Percentiles rank a stretch among this genome's conserved stretches.
These are phyloP conservation scores for Selenicereus undatus DNA, from an alignment of 148 eudicot species.

Conservation along the genomic window DNA sequence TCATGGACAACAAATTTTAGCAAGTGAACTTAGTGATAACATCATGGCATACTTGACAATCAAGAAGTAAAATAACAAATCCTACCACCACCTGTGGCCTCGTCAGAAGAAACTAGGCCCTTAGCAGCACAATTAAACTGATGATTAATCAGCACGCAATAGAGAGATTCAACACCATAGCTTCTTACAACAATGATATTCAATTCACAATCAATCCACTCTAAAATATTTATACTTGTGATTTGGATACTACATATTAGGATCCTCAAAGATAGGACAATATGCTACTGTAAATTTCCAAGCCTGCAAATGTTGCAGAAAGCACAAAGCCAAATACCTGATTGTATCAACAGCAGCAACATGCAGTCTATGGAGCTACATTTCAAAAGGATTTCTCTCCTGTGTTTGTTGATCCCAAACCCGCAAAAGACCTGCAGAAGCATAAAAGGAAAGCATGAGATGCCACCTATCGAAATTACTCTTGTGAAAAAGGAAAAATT, in stretches of 20 bases:
- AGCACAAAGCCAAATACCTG: conserved; percentile 18
- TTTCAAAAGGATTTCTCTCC: conserved; percentile 74
- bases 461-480: conserved; percentile 14
- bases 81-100: not conserved
- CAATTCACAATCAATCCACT: not conserved
- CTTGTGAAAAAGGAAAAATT: not conserved
- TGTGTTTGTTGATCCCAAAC: conserved; percentile 84
- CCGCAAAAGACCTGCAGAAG: conserved; percentile 55
- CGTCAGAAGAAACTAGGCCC: not conserved
- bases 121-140: not conserved
- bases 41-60: not conserved
- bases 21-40: not conserved
- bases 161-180: not conserved
- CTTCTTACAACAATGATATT: not conserved
- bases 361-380: conserved; percentile 17
- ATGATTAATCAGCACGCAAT: not conserved
- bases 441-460: conserved; percentile 16
- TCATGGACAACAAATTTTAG: not conserved
- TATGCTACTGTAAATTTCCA: not conserved
- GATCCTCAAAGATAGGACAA: not conserved
- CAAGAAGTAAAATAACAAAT: not conserved
- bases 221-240: not conserved
- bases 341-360: conserved; percentile 15
- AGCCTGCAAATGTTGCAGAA: not conserved
- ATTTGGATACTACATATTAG: not conserved